These are phyloP conservation scores for Simplicillium sp. DNA, from an alignment of 2,329 filamentous ascomycete species.

Conservation along the genomic window DNA sequence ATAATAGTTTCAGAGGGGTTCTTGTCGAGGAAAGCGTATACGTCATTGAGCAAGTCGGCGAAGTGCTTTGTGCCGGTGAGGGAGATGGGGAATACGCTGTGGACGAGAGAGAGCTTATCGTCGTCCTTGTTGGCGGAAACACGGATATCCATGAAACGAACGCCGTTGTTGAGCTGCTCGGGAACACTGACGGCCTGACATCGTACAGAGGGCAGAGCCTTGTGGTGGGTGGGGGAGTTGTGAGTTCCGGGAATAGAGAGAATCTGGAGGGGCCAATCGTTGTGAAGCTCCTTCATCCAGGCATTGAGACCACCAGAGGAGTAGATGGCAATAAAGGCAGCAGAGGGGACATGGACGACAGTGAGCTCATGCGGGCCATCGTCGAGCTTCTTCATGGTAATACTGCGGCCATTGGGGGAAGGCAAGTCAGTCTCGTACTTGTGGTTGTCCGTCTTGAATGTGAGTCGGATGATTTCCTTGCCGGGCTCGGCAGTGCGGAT, in stretches of 20 bases:
- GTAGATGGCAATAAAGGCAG: slow-evolving; percentile 53
- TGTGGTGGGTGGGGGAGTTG: slow-evolving; percentile 80
- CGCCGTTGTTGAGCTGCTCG: slow-evolving; percentile 77
- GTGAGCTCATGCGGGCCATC: slow-evolving; percentile 49
- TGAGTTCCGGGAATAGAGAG: slow-evolving; percentile 93
- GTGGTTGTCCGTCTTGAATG: slow-evolving; percentile 51
- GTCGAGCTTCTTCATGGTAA: slow-evolving; percentile 48
- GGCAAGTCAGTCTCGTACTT: slow-evolving; percentile 65
- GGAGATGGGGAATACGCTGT: slow-evolving; percentile 81
- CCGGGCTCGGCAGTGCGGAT: slow-evolving; percentile 49
- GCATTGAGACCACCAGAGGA: slow-evolving; percentile 58
- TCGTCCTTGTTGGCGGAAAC: slow-evolving; percentile 47
- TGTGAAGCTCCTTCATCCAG: slow-evolving; percentile 75
- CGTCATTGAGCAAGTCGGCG: slow-evolving; percentile 57
- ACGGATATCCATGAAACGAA: slow-evolving; percentile 89
- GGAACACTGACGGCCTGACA: slow-evolving; percentile 75
- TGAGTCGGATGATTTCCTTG: slow-evolving; percentile 63
- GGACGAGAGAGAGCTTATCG: slow-evolving; percentile 71
- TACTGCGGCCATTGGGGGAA: slow-evolving; percentile 48
- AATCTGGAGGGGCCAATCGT: slow-evolving; percentile 64
- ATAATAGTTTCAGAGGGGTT: slow-evolving; percentile 78
- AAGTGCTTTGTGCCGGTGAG: slow-evolving; percentile 76
- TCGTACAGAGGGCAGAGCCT: slow-evolving; percentile 81
- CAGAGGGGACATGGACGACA: slow-evolving; percentile 51
- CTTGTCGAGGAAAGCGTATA: slow-evolving; percentile 65